Evolutionary conservation across 495 filamentous ascomycete species (phyloP).

Genomic region (Hyaloscypha bicolor): DNA sequence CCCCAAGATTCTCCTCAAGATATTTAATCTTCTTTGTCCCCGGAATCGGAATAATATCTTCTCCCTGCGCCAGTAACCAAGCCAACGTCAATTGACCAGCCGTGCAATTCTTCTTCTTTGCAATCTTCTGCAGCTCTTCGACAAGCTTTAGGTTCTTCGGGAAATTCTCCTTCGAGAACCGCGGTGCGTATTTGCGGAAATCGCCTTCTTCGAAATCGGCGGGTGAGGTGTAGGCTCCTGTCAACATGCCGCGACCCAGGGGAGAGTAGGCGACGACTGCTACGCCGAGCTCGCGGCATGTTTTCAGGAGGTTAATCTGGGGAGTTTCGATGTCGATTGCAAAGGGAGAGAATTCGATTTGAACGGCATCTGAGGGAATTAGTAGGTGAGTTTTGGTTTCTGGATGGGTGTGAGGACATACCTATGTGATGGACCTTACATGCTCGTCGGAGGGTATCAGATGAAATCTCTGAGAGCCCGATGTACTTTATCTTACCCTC

Average conservation of each 20-base stretch:
- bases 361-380: slow-evolving; percentile 44
- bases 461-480: slow-evolving; percentile 58
- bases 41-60: slow-evolving; percentile 64
- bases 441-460: slow-evolving; percentile 60
- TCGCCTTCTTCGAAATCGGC: slow-evolving; percentile 50
- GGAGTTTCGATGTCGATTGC: slow-evolving; percentile 56
- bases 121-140: slow-evolving; percentile 44
- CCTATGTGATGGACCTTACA: slow-evolving; percentile 58
- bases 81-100: slow-evolving; percentile 55
- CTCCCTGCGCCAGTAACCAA: slow-evolving; percentile 61
- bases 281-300: slow-evolving; percentile 63
- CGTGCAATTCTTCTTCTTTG: slow-evolving; percentile 49
- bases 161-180: slow-evolving; percentile 54
- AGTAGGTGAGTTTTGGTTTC: too few relatives aligned
- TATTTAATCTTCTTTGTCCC: slow-evolving; percentile 60
- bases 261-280: slow-evolving; percentile 64
- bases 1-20: slow-evolving; percentile 58
- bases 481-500: slow-evolving; percentile 62
- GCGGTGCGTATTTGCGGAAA: slow-evolving; percentile 45
- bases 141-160: slow-evolving; percentile 52
- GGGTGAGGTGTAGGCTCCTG: slow-evolving; percentile 45
- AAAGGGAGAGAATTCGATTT: slow-evolving; percentile 67
- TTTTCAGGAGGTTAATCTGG: slow-evolving; percentile 48
- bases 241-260: slow-evolving; percentile 60
- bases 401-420: too few relatives aligned